Evolutionary conservation across 345 rosid genomes (phyloP).

Genomic region (Isatis tinctoria): DNA sequence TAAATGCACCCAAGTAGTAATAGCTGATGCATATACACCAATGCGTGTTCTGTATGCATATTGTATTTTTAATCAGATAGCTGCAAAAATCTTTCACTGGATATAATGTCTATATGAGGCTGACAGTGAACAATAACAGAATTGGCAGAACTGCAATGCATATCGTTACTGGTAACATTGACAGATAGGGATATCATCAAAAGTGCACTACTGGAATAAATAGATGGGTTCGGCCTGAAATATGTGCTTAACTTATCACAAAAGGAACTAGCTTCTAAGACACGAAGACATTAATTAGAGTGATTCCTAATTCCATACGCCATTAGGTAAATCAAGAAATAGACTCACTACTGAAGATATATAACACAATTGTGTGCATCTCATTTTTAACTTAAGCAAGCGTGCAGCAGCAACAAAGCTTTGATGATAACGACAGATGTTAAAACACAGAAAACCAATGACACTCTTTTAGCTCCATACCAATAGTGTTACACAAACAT

Average conservation of each 20-base stretch:
- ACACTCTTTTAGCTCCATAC: slow-evolving; percentile 33
- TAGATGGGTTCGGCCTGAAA: not conserved
- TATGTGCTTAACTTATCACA: slow-evolving; percentile 1
- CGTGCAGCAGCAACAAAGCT: slow-evolving; percentile 12
- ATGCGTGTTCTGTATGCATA: not conserved
- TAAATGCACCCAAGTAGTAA: not conserved
- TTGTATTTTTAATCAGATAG: not conserved
- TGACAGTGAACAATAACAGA: not conserved
- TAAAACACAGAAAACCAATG: slow-evolving; percentile 7
- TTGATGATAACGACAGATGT: slow-evolving; percentile 4
- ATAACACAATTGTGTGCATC: not conserved
- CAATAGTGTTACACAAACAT: slow-evolving; percentile 58
- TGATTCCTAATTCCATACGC: not conserved
- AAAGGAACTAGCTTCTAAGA: slow-evolving; percentile 4
- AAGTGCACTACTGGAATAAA: not conserved
- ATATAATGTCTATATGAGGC: not conserved
- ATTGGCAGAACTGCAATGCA: not conserved
- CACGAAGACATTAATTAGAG: not conserved
- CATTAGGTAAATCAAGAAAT: not conserved
- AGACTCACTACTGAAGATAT: slow-evolving; percentile 14
- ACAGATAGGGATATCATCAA: not conserved
- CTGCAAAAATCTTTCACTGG: not conserved
- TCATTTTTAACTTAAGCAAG: slow-evolving; percentile 13
- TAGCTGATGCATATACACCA: slow-evolving; percentile 6
- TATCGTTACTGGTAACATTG: slow-evolving; percentile 12